Conservation (phyloP, 208 protist genomes). For the Trypanosoma scelopori region DNA sequence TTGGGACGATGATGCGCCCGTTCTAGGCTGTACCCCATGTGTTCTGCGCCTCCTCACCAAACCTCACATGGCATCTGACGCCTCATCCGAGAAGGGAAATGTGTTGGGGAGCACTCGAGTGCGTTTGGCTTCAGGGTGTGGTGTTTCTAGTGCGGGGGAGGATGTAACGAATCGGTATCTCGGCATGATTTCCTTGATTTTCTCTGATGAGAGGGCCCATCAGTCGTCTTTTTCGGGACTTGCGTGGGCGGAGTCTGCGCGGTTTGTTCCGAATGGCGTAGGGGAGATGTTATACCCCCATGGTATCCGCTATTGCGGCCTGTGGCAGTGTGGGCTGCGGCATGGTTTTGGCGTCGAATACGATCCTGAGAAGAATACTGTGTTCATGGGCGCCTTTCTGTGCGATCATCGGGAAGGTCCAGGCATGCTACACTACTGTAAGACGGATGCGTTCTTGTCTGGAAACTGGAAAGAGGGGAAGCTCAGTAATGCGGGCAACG, state of each 20-base stretch:
- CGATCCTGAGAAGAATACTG: conserved; percentile 29
- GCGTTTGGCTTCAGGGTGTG: background rate
- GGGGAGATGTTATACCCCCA: conserved; percentile 31
- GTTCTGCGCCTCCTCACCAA: conserved; percentile 11
- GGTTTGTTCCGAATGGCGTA: conserved; percentile 32
- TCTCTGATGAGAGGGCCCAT: background rate
- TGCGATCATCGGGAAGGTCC: conserved; percentile 40
- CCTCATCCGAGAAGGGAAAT: background rate
- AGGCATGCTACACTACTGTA: conserved; percentile 42
- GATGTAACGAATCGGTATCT: conserved; percentile 29
- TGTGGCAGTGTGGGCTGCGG: conserved; percentile 46
- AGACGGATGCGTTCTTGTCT: conserved; percentile 46
- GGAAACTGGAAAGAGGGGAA: conserved; percentile 45
- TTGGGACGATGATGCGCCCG: conserved; percentile 52
- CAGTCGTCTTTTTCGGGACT: conserved; percentile 25
- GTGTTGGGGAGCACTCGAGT: background rate
- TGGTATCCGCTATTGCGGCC: conserved; percentile 50
- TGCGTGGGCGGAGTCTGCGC: conserved; percentile 20
- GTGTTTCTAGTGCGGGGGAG: background rate
- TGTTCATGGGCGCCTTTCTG: conserved; percentile 50
- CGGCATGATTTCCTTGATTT: conserved; percentile 32
- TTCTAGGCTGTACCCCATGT: conserved; percentile 27
- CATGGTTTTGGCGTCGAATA: conserved; percentile 66
- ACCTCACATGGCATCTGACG: background rate
- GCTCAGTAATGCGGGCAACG: conserved; percentile 28